These are phyloP conservation scores for Scedosporium apiospermum DNA, from an alignment of 2,329 filamentous ascomycete species.

Conservation along the genomic window DNA sequence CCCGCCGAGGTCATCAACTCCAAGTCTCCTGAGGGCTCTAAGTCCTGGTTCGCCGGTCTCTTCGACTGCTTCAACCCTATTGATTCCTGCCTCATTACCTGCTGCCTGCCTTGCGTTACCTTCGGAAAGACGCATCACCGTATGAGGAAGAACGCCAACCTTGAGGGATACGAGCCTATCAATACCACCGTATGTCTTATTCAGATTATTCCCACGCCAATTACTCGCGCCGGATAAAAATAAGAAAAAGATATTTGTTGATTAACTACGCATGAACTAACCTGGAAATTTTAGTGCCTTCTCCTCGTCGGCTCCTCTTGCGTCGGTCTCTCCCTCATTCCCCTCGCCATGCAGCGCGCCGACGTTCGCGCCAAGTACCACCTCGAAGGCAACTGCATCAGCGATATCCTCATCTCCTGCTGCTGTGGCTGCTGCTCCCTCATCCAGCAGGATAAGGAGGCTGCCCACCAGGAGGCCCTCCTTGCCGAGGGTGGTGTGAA, in stretches of 20 bases:
- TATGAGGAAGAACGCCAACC: slow-evolving; percentile 26
- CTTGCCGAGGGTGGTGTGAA: slow-evolving; percentile 12
- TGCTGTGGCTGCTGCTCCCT: slow-evolving; percentile 36
- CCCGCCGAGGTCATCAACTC: slow-evolving; percentile 33
- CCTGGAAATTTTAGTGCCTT: slow-evolving; percentile 24
- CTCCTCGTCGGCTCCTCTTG: slow-evolving; percentile 30
- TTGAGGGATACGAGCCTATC: slow-evolving; percentile 34
- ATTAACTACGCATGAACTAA: neutral
- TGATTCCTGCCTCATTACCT: slow-evolving; percentile 33
- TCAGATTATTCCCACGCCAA: neutral
- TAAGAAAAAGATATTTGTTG: neutral
- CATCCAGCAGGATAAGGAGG: slow-evolving; percentile 39
- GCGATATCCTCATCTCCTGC: slow-evolving; percentile 31
- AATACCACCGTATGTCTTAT: slow-evolving; percentile 32
- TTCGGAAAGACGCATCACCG: slow-evolving; percentile 25
- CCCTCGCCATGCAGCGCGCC: slow-evolving; percentile 33
- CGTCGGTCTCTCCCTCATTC: slow-evolving; percentile 31
- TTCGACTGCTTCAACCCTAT: slow-evolving; percentile 36
- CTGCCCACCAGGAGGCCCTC: slow-evolving; percentile 23
- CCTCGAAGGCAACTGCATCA: slow-evolving; percentile 32
- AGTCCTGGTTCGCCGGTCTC: slow-evolving; percentile 27
- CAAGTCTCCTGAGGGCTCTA: slow-evolving; percentile 25
- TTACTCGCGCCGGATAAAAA: too few relatives aligned
- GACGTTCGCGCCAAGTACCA: slow-evolving; percentile 34
- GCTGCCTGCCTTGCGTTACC: slow-evolving; percentile 35